phyloP scores from a whole-genome alignment of 352 stramenopile genomes.

The Phytopythium vexans region DNA sequence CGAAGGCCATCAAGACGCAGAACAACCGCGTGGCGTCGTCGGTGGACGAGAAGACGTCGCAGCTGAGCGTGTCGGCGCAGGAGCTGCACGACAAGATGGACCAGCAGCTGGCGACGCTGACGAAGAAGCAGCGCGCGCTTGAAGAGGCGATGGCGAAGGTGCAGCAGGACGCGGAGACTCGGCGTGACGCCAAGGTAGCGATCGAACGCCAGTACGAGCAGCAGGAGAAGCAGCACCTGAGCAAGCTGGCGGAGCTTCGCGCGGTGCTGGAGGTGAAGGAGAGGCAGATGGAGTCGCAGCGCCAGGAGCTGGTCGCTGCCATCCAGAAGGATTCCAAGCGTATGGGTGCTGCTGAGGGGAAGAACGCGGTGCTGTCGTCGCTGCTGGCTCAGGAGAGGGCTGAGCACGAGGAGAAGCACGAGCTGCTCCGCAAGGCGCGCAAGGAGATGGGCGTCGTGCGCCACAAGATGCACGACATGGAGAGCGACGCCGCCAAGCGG shows the following conservation, averaged over 20 bases:
- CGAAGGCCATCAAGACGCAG: slow-evolving; percentile 48
- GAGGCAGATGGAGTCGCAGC: slow-evolving; percentile 45
- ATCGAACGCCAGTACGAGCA: slow-evolving; percentile 46
- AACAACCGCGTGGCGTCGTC: slow-evolving; percentile 31
- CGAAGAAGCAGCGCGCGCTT: slow-evolving; percentile 58
- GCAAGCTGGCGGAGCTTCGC: slow-evolving; percentile 43
- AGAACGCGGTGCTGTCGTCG: slow-evolving; percentile 53
- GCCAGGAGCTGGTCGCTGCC: slow-evolving; percentile 46
- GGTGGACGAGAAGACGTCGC: slow-evolving; percentile 59
- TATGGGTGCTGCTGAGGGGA: slow-evolving; percentile 61
- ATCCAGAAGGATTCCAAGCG: slow-evolving; percentile 60
- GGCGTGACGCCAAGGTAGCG: slow-evolving; percentile 46
- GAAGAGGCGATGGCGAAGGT: slow-evolving; percentile 44
- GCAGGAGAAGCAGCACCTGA: slow-evolving; percentile 9
- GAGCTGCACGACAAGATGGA: slow-evolving; percentile 48
- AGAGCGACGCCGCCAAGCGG: slow-evolving; percentile 59
- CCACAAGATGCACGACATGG: slow-evolving; percentile 50
- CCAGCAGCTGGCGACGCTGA: slow-evolving; percentile 42
- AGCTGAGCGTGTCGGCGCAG: slow-evolving; percentile 31
- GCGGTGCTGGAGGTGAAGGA: slow-evolving; percentile 38
- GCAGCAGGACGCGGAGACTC: slow-evolving; percentile 34
- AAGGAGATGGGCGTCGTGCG: slow-evolving; percentile 56
- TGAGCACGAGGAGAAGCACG: slow-evolving; percentile 53
- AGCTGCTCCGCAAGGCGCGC: slow-evolving; percentile 44
- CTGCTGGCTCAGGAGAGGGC: slow-evolving; percentile 57